Evolutionary conservation across 1,284 basidiomycete species (phyloP), one percentile per base, ranked within the genome.

Genomic region (Fomitopsis palustris): DNA sequence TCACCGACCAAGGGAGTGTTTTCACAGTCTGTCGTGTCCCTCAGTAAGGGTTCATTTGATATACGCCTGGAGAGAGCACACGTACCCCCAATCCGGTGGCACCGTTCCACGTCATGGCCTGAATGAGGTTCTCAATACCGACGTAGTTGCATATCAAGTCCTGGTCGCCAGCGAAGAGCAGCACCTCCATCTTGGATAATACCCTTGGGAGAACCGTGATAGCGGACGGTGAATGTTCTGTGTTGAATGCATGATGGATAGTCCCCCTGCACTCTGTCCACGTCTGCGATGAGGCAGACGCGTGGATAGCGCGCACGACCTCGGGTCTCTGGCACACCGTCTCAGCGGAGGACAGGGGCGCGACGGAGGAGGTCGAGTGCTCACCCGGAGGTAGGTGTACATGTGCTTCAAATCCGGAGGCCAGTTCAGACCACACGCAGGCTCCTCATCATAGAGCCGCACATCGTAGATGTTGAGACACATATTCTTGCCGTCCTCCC

Each of bases 351-450:
- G 45, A 57, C 43, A 4, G 41, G 56, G 27, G 63, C 25, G 27
- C 25, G 27, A 49, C 29, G 62, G 55, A 37, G 54, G 47, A 16
- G 56, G 53, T 25, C 54, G 38, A 61, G 39, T 45, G 78, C 91
- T 59, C 71, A 95, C 94, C 27, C 82, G 84, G 14, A 99, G 84
- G 70, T 96, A 98, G 3, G 78, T 76, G 43, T 88, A 90, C 39
- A 98, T 81, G 52, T 89, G 85, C 9, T 79, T 73, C 25, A 99
- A 83, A 64, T 95, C 93, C n/a, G 89, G 87, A 4, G 96, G 96
- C 96, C 96, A 99, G 74, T 96, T 96, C 93, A 98, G 93, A 1
- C 96, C 96, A 73, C 96, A 99, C 2, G 86, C 88, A n/a, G 96
- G 96, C 51, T 74, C 78, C 14, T 81, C 82, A 71, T 99, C 97